A percentile compares a stretch with the other conserved stretches of the same genome.
Conservation (phyloP, 1,139 yeast genomes). For the Scheffersomyces insectosa region DNA sequence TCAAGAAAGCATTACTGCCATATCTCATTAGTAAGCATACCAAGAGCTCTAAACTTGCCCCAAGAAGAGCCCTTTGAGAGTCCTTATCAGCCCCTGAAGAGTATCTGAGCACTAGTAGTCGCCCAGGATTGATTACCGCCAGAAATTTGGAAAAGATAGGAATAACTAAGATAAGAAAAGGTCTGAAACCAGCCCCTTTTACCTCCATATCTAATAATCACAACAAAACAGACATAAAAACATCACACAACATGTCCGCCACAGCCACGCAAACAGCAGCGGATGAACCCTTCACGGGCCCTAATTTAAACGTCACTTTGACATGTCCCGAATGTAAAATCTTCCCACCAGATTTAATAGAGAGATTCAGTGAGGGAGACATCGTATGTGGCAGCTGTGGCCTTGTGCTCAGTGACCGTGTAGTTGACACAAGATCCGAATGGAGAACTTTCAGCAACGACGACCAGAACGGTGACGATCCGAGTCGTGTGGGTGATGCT, state of each 20-base stretch:
- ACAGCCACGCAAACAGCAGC: constrained; percentile 14
- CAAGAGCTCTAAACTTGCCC: neutral
- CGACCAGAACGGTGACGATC: constrained; percentile 97
- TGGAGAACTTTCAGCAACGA: constrained; percentile 98
- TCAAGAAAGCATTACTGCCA: neutral
- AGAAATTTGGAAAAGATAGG: too few relatives aligned
- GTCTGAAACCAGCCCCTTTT: too few relatives aligned
- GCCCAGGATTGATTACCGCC: too few relatives aligned
- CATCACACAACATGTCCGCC: constrained; percentile 2
- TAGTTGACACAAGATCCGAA: constrained; percentile 94
- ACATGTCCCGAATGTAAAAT: constrained; percentile 96
- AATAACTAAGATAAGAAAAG: too few relatives aligned
- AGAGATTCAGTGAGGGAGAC: constrained; percentile 95
- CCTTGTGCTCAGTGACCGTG: constrained; percentile 84
- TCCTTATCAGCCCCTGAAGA: neutral
- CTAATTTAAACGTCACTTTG: constrained; percentile 82
- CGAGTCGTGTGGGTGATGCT: constrained; percentile 99
- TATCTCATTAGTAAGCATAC: constrained; percentile 1
- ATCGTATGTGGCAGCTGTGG: constrained; percentile 98
- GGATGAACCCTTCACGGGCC: constrained; percentile 46
- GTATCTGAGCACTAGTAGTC: too few relatives aligned
- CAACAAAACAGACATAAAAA: constrained; percentile 3
- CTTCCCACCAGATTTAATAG: constrained; percentile 93
- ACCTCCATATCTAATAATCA: neutral
- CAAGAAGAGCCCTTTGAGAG: neutral